Percentiles rank a stretch among this genome's conserved stretches.
phyloP scores from a whole-genome alignment of 805 yeast species.

The Isabelozyma heimii region DNA sequence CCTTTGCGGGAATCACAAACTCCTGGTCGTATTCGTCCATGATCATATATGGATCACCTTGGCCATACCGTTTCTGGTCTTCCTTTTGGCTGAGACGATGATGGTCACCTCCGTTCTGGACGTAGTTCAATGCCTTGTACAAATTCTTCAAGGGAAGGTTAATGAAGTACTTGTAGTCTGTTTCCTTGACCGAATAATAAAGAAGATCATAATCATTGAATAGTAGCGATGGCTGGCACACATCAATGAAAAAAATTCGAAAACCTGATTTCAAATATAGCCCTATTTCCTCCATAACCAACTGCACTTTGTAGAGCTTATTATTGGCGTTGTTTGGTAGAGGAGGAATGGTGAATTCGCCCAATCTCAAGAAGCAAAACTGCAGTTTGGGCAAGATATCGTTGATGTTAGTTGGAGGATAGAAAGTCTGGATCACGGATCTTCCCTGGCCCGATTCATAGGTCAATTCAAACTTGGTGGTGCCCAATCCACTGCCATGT shows the following conservation, averaged over 20 bases:
- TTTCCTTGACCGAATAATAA: conserved; percentile 39
- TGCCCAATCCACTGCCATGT: conserved; percentile 55
- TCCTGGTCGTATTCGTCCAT: conserved; percentile 17
- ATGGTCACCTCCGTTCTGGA: conserved; percentile 25
- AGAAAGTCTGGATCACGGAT: conserved; percentile 36
- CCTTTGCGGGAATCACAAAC: not conserved
- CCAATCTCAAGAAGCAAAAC: conserved; percentile 50
- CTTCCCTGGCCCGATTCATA: conserved; percentile 24
- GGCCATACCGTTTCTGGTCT: conserved; percentile 18
- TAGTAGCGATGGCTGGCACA: conserved; percentile 37
- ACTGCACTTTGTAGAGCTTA: conserved; percentile 34
- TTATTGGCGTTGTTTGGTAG: conserved; percentile 4
- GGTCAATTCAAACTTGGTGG: conserved; percentile 50
- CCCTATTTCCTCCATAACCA: conserved; percentile 58
- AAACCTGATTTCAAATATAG: conserved; percentile 52
- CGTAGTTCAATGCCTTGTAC: conserved; percentile 43
- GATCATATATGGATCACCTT: conserved; percentile 20
- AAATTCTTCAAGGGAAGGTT: conserved; percentile 46
- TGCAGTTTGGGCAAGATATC: conserved; percentile 55
- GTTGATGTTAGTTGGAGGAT: conserved; percentile 56
- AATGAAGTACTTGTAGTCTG: conserved; percentile 40
- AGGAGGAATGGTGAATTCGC: conserved; percentile 40
- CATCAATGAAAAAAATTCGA: conserved; percentile 42
- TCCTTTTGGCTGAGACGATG: conserved; percentile 4
- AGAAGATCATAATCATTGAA: conserved; percentile 43